Evolutionary conservation across 2,329 filamentous ascomycete species (phyloP).

Genomic region (Colletotrichum liaoningense): DNA sequence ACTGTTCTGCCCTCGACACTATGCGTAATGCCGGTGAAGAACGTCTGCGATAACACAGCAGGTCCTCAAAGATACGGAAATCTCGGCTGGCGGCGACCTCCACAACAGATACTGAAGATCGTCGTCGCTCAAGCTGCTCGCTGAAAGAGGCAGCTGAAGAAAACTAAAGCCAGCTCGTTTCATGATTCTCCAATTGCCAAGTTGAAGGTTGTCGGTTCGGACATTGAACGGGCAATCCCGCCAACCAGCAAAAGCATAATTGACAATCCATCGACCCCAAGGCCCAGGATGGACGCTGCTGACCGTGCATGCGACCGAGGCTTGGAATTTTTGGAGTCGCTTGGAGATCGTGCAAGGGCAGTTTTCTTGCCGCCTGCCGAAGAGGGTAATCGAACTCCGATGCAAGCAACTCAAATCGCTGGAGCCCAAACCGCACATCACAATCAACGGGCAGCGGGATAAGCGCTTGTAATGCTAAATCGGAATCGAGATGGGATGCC

Average conservation of each 20-base stretch:
- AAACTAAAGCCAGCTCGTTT: background rate
- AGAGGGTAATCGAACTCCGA: slow-evolving; percentile 26
- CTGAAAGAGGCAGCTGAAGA: background rate
- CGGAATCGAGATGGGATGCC: background rate
- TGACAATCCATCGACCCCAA: background rate
- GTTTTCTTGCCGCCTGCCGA: slow-evolving; percentile 18
- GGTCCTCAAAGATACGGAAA: background rate
- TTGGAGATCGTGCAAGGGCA: background rate
- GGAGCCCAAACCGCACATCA: background rate
- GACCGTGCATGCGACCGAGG: background rate
- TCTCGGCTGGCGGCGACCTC: background rate
- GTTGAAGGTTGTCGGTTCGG: background rate
- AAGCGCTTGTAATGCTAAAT: background rate
- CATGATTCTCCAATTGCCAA: background rate
- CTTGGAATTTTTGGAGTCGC: background rate
- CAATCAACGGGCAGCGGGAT: background rate
- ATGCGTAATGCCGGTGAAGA: background rate
- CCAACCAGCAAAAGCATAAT: slow-evolving; percentile 5
- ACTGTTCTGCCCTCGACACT: background rate
- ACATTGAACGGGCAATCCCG: slow-evolving; percentile 6
- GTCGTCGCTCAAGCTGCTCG: fast-evolving
- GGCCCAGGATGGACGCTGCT: background rate
- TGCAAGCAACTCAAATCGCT: background rate
- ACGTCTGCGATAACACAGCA: background rate
- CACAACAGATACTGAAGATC: no score